phyloP scores from a whole-genome alignment of 2,329 filamentous ascomycete species.

The Neurospora crassa region DNA sequence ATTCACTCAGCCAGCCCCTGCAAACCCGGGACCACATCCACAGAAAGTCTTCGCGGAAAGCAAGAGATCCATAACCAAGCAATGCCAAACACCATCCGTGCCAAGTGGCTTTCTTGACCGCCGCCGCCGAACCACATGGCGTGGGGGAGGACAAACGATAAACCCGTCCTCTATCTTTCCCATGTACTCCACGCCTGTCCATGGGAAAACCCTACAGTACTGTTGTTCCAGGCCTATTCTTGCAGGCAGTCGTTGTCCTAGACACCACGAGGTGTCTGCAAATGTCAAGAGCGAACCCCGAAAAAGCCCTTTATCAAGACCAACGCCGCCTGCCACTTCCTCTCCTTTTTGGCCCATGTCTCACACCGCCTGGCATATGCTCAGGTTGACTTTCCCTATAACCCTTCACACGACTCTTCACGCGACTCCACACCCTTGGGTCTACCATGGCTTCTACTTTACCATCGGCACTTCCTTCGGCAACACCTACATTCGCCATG shows the following conservation, averaged over 20 bases:
- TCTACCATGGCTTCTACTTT: background rate
- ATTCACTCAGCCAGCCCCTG: background rate
- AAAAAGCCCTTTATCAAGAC: slow-evolving; percentile 14
- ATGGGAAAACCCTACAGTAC: background rate
- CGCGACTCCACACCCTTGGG: background rate
- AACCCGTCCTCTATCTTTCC: slow-evolving; percentile 2
- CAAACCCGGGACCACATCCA: background rate
- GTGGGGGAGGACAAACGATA: slow-evolving; percentile 17
- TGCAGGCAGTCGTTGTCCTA: slow-evolving; percentile 16
- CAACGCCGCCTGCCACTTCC: slow-evolving; percentile 9
- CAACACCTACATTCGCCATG: background rate
- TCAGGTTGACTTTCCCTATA: background rate
- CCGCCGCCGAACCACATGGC: slow-evolving; percentile 10
- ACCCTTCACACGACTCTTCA: background rate
- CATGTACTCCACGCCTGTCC: background rate
- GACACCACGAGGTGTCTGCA: slow-evolving; percentile 15
- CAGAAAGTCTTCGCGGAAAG: background rate
- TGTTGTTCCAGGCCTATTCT: slow-evolving; percentile 1
- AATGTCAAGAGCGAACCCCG: slow-evolving; percentile 2
- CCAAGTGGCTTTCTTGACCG: background rate
- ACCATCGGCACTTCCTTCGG: background rate
- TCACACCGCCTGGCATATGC: slow-evolving; percentile 16
- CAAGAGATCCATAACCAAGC: background rate
- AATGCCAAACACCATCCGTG: background rate
- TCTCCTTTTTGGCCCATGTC: slow-evolving; percentile 9